Percentiles rank a stretch among this genome's conserved stretches.
Conservation (phyloP, 441 rosid genomes). For the California macrophylla region DNA sequence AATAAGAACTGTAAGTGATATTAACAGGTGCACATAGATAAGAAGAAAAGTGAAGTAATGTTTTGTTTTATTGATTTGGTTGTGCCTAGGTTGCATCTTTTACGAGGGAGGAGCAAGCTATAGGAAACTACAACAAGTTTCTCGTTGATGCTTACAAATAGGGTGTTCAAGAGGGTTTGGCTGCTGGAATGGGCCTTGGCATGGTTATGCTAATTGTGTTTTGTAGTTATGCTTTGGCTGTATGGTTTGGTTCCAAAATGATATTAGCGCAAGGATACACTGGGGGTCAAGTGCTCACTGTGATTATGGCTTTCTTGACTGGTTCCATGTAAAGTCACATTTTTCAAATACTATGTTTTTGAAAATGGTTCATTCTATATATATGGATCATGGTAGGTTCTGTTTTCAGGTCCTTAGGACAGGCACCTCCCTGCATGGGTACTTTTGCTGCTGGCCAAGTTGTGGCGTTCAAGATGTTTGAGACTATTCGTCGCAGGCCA, state of each 20-base stretch:
- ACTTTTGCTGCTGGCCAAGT: conserved; percentile 63
- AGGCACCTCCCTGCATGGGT: conserved; percentile 52
- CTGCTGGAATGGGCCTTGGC: conserved; percentile 52
- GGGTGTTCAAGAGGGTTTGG: conserved; percentile 46
- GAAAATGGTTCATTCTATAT: too few species aligned
- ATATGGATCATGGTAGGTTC: too few species aligned
- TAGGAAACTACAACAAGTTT: conserved; percentile 38
- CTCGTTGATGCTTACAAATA: conserved; percentile 48
- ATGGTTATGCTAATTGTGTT: conserved; percentile 28
- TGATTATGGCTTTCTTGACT: conserved; percentile 42
- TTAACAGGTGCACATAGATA: too few species aligned
- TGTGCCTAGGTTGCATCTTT: conserved; percentile 53
- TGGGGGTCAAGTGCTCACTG: conserved; percentile 54
- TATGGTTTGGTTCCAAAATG: conserved; percentile 48
- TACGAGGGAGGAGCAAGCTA: conserved; percentile 54
- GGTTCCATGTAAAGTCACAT: conserved; percentile 47
- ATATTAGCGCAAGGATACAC: conserved; percentile 43
- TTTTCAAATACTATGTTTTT: background rate
- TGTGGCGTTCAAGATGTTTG: conserved; percentile 71
- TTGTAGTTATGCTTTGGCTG: conserved; percentile 40
- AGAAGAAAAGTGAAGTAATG: background rate
- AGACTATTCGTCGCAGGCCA: conserved; percentile 48
- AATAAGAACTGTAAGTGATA: conserved; percentile 52
- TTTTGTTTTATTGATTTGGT: background rate
- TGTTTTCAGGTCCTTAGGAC: conserved; percentile 46